phyloP scores from a whole-genome alignment of 805 yeast species.

The Ogataea nonfermentans region DNA sequence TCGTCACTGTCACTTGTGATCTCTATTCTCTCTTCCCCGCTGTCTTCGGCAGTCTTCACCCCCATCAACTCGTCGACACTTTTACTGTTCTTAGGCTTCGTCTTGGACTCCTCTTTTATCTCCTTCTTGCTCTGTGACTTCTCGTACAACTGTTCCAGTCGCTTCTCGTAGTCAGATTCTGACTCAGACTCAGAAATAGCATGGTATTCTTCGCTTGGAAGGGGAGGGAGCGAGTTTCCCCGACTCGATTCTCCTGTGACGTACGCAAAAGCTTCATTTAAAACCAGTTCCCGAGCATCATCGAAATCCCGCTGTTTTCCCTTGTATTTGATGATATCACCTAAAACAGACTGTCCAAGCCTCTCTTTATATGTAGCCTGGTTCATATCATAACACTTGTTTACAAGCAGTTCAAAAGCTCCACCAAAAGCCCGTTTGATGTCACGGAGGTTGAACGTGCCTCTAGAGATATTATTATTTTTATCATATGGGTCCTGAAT shows the following conservation, averaged over 20 bases:
- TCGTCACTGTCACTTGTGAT: slow-evolving; percentile 20
- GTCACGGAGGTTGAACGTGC: slow-evolving; percentile 76
- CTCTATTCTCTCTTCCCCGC: slow-evolving; percentile 10
- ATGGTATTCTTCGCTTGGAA: slow-evolving; percentile 33
- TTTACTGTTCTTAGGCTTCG: slow-evolving; percentile 4
- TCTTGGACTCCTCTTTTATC: slow-evolving; percentile 1
- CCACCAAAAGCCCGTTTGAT: slow-evolving; percentile 86
- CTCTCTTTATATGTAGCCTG: slow-evolving; percentile 63
- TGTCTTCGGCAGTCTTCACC: slow-evolving; percentile 19
- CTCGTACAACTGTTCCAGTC: slow-evolving; percentile 16
- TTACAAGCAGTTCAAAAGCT: slow-evolving; percentile 74
- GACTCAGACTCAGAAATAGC: slow-evolving; percentile 29
- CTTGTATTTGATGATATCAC: slow-evolving; percentile 71
- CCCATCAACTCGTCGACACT: slow-evolving; percentile 29
- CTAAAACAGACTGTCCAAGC: slow-evolving; percentile 70
- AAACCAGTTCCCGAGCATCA: slow-evolving; percentile 65
- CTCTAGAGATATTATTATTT: slow-evolving; percentile 79
- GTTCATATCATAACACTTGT: slow-evolving; percentile 72
- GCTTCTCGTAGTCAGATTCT: slow-evolving; percentile 21
- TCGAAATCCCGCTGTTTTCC: slow-evolving; percentile 76
- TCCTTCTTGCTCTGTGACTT: slow-evolving; percentile 22
- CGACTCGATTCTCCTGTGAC: slow-evolving; percentile 25
- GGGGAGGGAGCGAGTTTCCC: slow-evolving; percentile 27
- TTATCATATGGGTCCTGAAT: slow-evolving; percentile 90
- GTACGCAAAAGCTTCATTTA: slow-evolving; percentile 52